phyloP scores from a whole-genome alignment of 305 asterid species.

The Caryopteris hybrid region DNA sequence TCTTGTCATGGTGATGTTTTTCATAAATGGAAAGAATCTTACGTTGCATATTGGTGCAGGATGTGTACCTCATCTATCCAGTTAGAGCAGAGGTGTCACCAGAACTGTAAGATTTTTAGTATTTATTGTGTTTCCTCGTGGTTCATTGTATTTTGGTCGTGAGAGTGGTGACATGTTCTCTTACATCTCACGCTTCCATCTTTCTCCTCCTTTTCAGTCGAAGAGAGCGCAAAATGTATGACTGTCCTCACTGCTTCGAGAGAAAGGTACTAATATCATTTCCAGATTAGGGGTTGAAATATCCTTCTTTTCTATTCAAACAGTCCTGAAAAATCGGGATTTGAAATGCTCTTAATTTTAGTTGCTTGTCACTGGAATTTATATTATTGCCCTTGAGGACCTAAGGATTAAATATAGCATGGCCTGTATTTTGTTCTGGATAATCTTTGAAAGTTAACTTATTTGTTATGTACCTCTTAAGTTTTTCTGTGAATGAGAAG shows the following conservation, averaged over 20 bases:
- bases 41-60: conserved; percentile 38
- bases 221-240: conserved; percentile 40
- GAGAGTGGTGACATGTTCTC: conserved; percentile 2
- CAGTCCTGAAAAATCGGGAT: not conserved
- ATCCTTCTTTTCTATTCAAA: not conserved
- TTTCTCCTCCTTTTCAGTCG: conserved; percentile 32
- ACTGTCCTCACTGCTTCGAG: conserved; percentile 47
- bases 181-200: conserved; percentile 16
- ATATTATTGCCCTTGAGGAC: conserved; percentile 7
- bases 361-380: conserved; percentile 9
- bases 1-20: not conserved
- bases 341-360: not conserved
- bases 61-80: conserved; percentile 21
- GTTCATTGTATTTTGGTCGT: conserved; percentile 5
- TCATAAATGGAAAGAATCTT: conserved; percentile 3
- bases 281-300: conserved; percentile 8
- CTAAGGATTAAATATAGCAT: not conserved
- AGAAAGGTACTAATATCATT: conserved; percentile 36
- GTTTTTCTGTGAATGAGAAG: conserved; percentile 15
- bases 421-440: not conserved
- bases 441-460: not conserved
- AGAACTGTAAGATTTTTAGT: conserved; percentile 36
- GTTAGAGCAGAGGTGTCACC: conserved; percentile 43
- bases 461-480: not conserved
- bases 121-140: not conserved